These are phyloP conservation scores for Cercospora beticola DNA, from an alignment of 2,329 filamentous ascomycete genomes.

Conservation along the genomic window DNA sequence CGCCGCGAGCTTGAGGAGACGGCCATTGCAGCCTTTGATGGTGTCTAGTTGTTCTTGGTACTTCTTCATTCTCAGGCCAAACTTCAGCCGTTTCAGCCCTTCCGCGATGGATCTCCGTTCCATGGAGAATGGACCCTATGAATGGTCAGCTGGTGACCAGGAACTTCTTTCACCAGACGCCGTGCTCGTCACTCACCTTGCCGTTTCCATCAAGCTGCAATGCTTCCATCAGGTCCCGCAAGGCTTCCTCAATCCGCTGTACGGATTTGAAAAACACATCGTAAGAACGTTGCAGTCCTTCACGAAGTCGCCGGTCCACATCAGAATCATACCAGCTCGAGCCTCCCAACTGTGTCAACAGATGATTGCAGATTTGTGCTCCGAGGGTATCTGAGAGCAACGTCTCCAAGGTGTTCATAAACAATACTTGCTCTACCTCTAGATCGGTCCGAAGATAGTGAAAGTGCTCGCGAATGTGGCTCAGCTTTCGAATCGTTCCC, in stretches of 20 bases:
- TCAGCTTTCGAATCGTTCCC: slow-evolving; percentile 24
- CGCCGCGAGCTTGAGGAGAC: not conserved
- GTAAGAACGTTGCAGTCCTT: not conserved
- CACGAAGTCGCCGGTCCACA: not conserved
- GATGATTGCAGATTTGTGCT: not conserved
- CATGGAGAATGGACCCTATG: not conserved
- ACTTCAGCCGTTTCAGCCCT: not conserved
- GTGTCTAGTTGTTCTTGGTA: not conserved
- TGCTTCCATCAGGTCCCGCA: not conserved
- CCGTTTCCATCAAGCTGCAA: not conserved
- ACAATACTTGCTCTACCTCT: not conserved
- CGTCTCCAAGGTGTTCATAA: not conserved
- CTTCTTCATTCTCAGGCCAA: not conserved
- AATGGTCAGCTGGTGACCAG: not conserved
- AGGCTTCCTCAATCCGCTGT: not conserved
- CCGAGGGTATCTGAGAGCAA: not conserved
- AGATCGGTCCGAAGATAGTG: not conserved
- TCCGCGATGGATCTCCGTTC: not conserved
- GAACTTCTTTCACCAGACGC: not conserved
- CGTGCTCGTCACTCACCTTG: not conserved
- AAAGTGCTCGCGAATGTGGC: not conserved
- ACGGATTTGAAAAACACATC: not conserved
- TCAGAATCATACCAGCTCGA: not conserved
- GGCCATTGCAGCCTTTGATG: not conserved
- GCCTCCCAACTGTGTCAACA: not conserved